Base-by-base conservation (phyloP, 768 basidiomycete species). In the Fistulinella prunicolor region DNA sequence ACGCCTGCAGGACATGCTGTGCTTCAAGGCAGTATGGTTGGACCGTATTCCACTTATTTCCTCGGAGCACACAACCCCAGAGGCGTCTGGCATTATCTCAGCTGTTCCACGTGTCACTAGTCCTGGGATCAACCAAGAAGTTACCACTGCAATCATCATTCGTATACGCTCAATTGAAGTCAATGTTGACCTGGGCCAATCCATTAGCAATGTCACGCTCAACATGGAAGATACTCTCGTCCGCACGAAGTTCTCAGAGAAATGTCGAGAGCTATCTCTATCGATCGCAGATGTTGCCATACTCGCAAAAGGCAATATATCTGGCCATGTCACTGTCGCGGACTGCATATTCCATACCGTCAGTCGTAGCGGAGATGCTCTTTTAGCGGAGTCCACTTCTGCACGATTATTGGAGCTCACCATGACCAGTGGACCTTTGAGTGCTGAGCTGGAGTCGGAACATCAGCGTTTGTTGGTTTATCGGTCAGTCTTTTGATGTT, bases 1-100 rank as follows among this genome's bases (percentile, higher is more conserved):
- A 4, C 82, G 93, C 12, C 68, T 96, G 23, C 93, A 94, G 66
- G 94, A 96, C 61, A 83, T 94, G 44, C 75, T 97, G 17, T 94
- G 90, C 65, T 92, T 95, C 78, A 94, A 94, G 65, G 92, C 93
- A 6, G 90, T 95, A 12, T 95, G 93, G 91, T 65, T 95, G 38
- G 92, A 94, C 60, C 82, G 83, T 30, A 89, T 94, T 22, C 89
- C 91, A 0, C 70, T 88, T 8, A 79, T 94, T 58, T 79, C 81
- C 17, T 65, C 72, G 32, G 75, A 68, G 29, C 26, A 58, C 32
- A 43, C 63, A 12, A 35, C 54, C 8, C 47, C 62, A 39, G 59
- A 61, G 20, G 44, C 39, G 7, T 53, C 66, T 38, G 43, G 55
- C 37, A 56, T 54, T 19, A 45, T 51, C 20, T 47, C 58, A 14